Evolutionary conservation across 306 rosid genomes (phyloP).

Genomic region (Crataegus laevigata): DNA sequence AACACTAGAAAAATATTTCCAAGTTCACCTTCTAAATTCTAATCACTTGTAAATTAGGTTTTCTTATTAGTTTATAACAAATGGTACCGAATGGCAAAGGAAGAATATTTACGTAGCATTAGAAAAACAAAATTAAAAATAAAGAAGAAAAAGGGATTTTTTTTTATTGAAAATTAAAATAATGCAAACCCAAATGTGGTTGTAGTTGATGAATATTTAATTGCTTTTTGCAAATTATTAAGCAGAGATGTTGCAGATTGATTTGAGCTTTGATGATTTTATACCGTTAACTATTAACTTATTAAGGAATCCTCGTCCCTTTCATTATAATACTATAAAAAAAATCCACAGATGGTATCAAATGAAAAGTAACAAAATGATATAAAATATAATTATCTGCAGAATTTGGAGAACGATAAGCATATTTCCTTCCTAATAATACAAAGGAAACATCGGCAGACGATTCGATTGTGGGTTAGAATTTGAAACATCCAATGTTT

Average conservation of each 20-base stretch:
- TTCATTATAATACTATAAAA: neutral
- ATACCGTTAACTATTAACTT: neutral
- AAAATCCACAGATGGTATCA: neutral
- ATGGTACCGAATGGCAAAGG: neutral
- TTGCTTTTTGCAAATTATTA: neutral
- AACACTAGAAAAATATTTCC: no score
- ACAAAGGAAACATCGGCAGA: neutral
- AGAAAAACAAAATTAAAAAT: no score
- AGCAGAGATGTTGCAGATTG: neutral
- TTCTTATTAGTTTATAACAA: neutral
- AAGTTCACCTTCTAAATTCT: neutral
- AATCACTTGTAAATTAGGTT: neutral
- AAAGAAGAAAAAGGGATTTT: neutral
- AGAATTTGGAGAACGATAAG: neutral
- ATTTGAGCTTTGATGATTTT: neutral
- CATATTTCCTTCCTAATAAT: conserved; percentile 7
- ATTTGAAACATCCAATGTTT: neutral
- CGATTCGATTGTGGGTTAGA: neutral
- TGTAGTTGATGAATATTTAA: neutral
- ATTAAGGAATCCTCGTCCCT: conserved; percentile 1
- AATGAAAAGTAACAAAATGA: neutral
- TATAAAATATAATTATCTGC: neutral
- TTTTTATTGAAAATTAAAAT: no score
- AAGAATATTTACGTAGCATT: no score
- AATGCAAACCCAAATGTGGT: no score